Evolutionary conservation across 352 stramenopile genomes (phyloP).

Genomic region (Phytophthora foliorum): DNA sequence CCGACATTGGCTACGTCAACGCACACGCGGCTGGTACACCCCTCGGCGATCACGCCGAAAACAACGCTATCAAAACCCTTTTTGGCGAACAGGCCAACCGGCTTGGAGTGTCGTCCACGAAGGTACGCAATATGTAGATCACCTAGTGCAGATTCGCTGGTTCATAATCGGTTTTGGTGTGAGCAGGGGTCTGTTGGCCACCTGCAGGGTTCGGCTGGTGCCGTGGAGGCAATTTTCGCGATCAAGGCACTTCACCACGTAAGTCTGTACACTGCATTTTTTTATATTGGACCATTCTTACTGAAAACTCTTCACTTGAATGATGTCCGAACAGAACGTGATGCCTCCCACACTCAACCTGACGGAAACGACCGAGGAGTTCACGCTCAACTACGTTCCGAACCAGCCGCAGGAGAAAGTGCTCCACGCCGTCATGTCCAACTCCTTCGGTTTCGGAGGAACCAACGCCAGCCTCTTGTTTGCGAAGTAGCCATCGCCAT

Average conservation of each 20-base stretch:
- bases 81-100: slow-evolving; percentile 66
- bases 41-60: slow-evolving; percentile 96
- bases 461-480: slow-evolving; percentile 94
- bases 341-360: slow-evolving; percentile 97
- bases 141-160: neutral
- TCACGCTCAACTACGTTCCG: slow-evolving; percentile 91
- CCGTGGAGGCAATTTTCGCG: slow-evolving; percentile 96
- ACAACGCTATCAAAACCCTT: slow-evolving; percentile 91
- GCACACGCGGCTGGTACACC: slow-evolving; percentile 98
- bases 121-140: slow-evolving; percentile 45
- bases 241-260: slow-evolving; percentile 93
- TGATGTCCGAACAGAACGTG: slow-evolving; percentile 62
- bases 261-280: slow-evolving; percentile 5
- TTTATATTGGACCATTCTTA: no score
- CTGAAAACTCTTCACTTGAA: neutral
- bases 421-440: slow-evolving; percentile 89
- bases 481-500: slow-evolving; percentile 58
- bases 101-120: slow-evolving; percentile 85
- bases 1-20: slow-evolving; percentile 98
- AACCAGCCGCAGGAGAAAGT: slow-evolving; percentile 75
- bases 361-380: slow-evolving; percentile 70
- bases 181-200: slow-evolving; percentile 92
- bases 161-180: neutral
- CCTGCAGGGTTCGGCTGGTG: slow-evolving; percentile 96
- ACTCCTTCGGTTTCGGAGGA: slow-evolving; percentile 98